These are phyloP conservation scores for Theobroma cacao DNA, from an alignment of 345 rosid genomes.

Conservation along the genomic window DNA sequence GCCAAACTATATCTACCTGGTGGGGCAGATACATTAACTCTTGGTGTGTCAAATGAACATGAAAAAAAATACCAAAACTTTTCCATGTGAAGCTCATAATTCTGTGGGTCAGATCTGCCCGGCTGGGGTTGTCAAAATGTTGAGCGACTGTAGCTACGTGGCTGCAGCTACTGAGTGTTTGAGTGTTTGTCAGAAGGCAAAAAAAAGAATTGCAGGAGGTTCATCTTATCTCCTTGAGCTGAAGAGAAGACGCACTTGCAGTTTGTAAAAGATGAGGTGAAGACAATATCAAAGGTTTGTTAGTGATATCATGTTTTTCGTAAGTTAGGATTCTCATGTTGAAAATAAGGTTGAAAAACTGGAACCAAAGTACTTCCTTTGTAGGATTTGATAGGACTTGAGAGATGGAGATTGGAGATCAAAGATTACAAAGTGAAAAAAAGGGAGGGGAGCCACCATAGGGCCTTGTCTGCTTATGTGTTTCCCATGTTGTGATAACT, in stretches of 20 bases:
- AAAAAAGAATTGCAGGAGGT: not conserved
- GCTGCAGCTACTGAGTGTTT: slow-evolving; percentile 6
- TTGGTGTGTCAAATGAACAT: slow-evolving; percentile 18
- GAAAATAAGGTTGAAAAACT: slow-evolving; percentile 7
- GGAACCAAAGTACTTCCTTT: slow-evolving; percentile 14
- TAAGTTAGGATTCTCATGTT: slow-evolving; percentile 1
- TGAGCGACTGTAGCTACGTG: not conserved
- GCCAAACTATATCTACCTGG: slow-evolving; percentile 14
- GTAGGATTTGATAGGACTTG: slow-evolving; percentile 19
- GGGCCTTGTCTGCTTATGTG: slow-evolving; percentile 15
- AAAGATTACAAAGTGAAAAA: not conserved
- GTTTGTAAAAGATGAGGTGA: not conserved
- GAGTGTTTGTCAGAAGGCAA: not conserved
- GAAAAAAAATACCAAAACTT: slow-evolving; percentile 13
- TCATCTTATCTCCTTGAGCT: not conserved
- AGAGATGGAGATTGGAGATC: slow-evolving; percentile 9
- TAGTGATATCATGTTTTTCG: not conserved
- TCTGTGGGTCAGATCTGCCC: slow-evolving; percentile 31
- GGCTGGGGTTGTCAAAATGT: not conserved
- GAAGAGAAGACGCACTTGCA: not conserved
- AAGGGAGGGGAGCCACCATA: not conserved
- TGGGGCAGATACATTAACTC: slow-evolving; percentile 30
- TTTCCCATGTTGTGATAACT: slow-evolving; percentile 9
- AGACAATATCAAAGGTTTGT: not conserved
- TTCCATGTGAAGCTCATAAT: slow-evolving; percentile 27